Conservation (phyloP, 2,329 filamentous ascomycete species). For the Pseudovirgaria hyperparasitica region DNA sequence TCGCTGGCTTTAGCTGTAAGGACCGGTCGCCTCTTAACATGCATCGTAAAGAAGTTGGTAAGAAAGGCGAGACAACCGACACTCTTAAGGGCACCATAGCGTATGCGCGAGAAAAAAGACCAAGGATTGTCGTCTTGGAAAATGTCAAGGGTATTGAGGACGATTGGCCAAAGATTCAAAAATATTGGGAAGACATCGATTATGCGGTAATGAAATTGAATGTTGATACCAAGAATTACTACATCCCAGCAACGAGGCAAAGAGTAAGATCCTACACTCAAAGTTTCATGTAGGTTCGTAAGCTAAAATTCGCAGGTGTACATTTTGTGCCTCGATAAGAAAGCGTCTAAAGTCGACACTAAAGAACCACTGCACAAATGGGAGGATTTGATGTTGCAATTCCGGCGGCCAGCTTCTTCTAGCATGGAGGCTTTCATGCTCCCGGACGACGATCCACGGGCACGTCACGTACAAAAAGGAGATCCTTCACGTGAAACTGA, state of each 20-base stretch:
- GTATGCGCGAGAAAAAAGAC: slow-evolving; percentile 43
- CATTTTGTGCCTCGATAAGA: slow-evolving; percentile 31
- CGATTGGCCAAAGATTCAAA: slow-evolving; percentile 44
- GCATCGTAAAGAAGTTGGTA: slow-evolving; percentile 35
- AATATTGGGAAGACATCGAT: slow-evolving; percentile 33
- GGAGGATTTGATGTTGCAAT: slow-evolving; percentile 29
- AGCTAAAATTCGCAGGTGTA: too few species aligned
- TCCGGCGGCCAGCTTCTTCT: slow-evolving; percentile 47
- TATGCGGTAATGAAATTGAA: slow-evolving; percentile 41
- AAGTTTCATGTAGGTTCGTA: too few species aligned
- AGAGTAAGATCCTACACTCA: too few species aligned
- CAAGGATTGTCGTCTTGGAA: slow-evolving; percentile 56
- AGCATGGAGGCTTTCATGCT: slow-evolving; percentile 51
- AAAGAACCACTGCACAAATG: slow-evolving; percentile 22
- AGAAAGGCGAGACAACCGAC: slow-evolving; percentile 50
- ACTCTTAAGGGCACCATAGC: slow-evolving; percentile 51
- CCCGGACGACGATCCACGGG: slow-evolving; percentile 39
- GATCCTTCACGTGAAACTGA: slow-evolving; percentile 18
- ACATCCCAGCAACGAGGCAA: slow-evolving; percentile 53
- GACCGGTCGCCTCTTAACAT: slow-evolving; percentile 60
- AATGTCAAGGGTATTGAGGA: slow-evolving; percentile 45
- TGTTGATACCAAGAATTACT: slow-evolving; percentile 59
- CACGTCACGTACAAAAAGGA: slow-evolving; percentile 22
- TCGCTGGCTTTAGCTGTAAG: slow-evolving; percentile 65
- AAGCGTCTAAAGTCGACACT: slow-evolving; percentile 8